Evolutionary conservation across 2,329 filamentous ascomycete genomes (phyloP), one percentile per base, ranked within the genome.

Genomic region (Colletotrichum gloeosporioides): DNA sequence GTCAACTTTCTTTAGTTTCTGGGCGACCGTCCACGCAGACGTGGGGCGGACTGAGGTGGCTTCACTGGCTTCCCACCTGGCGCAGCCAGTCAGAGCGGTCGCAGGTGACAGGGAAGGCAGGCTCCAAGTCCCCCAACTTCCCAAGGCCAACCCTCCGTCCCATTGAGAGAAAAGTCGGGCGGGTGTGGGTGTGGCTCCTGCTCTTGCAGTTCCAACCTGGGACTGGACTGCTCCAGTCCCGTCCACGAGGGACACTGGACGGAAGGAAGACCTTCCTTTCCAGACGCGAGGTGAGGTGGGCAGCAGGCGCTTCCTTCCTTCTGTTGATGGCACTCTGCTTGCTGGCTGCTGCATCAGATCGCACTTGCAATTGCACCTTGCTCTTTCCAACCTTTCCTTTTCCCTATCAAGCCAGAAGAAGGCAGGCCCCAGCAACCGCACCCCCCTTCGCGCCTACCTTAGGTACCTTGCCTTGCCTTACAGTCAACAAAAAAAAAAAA

Each of bases 131-230:
- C 25, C 53, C 32, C 39, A 39, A 39, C 36, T 39, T 9, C 36
- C 36, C 36, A n/a, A 44, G 31, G 18, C 31, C 29, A 67, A 73
- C 25, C n/a, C 44, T 59, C 55, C 15, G 39, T 66, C 25, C 44
- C 63, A 68, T 63, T 75, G 63, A 70, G 25, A 32, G 65, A 18
- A 32, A 75, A 49, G 73, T 75, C 39, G 69, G 62, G 72, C 68
- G 62, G 62, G 29, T 49, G 44, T 49, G n/a, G 44, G 44, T 49
- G 10, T 71, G 68, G 22, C 36, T 53, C 59, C 32, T 69, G 31
- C 44, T 49, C 44, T 49, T 49, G n/a, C 44, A 49, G n/a, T 49
- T 22, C 44, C 44, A 22, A 49, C 44, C 44, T 49, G 44, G 44
- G 44, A 49, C 10, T 49, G 44, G n/a, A 49, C 44, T 49, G 44